Conservation (phyloP, 768 basidiomycete species). For the Boletus subparvulus region DNA sequence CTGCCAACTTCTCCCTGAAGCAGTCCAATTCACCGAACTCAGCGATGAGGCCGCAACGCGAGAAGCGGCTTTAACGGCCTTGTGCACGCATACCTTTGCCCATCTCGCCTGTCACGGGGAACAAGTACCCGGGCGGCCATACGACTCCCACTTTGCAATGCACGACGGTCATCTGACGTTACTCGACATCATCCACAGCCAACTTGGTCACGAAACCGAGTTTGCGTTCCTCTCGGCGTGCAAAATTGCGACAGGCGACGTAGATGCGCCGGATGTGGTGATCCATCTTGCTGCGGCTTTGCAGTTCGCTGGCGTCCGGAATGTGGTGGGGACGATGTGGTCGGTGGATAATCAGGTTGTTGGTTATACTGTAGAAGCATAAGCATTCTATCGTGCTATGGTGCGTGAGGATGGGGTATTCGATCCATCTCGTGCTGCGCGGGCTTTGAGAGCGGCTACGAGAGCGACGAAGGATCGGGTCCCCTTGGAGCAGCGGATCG, state of each 20-base stretch:
- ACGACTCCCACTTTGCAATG: constrained; percentile 21
- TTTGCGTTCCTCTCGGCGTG: constrained; percentile 35
- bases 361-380: constrained; percentile 10
- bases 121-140: constrained; percentile 14
- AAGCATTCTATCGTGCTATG: constrained; percentile 22
- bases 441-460: constrained; percentile 12
- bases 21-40: constrained; percentile 11
- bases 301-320: constrained; percentile 28
- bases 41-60: constrained; percentile 8
- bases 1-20: constrained; percentile 7
- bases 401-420: not conserved
- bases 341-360: constrained; percentile 25
- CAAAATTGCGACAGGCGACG: constrained; percentile 28
- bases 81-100: constrained; percentile 18
- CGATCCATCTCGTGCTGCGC: constrained; percentile 10
- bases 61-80: constrained; percentile 4
- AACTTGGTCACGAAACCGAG: constrained; percentile 12
- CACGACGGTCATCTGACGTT: constrained; percentile 20
- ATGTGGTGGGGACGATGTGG: constrained; percentile 35
- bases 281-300: constrained; percentile 33
- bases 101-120: constrained; percentile 32
- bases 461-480: constrained; percentile 6
- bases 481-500: constrained; percentile 22
- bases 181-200: constrained; percentile 20
- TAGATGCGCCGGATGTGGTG: constrained; percentile 25